These are phyloP conservation scores for Coniochaeta ligniaria DNA, from an alignment of 2,329 filamentous ascomycete genomes.

Conservation along the genomic window DNA sequence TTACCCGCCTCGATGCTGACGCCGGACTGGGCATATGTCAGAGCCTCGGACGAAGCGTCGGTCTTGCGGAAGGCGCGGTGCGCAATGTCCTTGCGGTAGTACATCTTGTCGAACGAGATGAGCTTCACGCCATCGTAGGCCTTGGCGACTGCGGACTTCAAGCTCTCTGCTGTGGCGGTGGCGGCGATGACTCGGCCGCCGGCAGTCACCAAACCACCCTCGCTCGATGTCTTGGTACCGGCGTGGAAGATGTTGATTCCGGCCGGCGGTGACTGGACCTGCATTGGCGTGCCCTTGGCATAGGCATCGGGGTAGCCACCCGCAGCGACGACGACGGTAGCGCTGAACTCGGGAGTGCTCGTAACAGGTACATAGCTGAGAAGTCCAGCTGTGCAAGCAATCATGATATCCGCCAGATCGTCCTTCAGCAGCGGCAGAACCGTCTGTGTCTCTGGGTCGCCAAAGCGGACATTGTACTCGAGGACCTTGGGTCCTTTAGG, in stretches of 20 bases:
- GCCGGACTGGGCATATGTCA: conserved; percentile 90
- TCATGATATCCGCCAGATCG: conserved; percentile 82
- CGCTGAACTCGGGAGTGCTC: conserved; percentile 64
- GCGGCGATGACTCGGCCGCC: conserved; percentile 91
- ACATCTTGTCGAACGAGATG: conserved; percentile 83
- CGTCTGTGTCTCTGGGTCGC: conserved; percentile 87
- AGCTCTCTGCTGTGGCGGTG: conserved; percentile 65
- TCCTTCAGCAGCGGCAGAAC: conserved; percentile 76
- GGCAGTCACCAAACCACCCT: conserved; percentile 58
- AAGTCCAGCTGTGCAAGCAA: conserved; percentile 71
- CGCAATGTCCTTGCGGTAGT: conserved; percentile 89
- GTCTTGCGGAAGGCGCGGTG: conserved; percentile 58
- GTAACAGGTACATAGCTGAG: conserved; percentile 64
- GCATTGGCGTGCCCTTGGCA: conserved; percentile 64
- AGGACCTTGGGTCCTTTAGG: conserved; percentile 71
- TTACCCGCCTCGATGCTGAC: conserved; percentile 95
- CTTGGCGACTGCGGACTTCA: conserved; percentile 76
- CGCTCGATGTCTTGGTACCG: conserved; percentile 63
- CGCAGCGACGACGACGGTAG: conserved; percentile 89
- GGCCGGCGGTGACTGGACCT: conserved; percentile 34
- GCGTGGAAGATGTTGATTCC: conserved; percentile 83
- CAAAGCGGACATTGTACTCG: conserved; percentile 91
- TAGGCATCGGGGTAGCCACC: conserved; percentile 87
- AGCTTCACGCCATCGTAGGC: conserved; percentile 79
- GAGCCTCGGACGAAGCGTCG: conserved; percentile 35